These are phyloP conservation scores for Yamadazyma dushanensis DNA, from an alignment of 1,139 yeast species.

Conservation along the genomic window DNA sequence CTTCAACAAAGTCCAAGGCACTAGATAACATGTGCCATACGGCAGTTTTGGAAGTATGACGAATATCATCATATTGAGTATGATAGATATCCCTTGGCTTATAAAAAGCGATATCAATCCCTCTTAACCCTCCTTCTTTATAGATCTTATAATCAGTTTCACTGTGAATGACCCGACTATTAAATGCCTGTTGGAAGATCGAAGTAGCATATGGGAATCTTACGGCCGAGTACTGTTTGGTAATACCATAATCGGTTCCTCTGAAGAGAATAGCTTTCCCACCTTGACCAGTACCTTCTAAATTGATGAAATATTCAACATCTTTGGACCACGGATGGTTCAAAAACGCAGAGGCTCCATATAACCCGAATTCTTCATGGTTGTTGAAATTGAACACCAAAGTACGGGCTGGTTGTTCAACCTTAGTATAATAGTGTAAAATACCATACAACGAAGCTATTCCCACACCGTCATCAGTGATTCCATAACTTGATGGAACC, in stretches of 20 bases:
- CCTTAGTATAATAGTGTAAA: constrained; percentile 47
- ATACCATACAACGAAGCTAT: constrained; percentile 78
- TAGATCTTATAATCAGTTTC: constrained; percentile 87
- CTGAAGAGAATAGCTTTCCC: constrained; percentile 84
- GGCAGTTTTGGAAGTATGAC: constrained; percentile 61
- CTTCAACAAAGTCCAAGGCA: constrained; percentile 56
- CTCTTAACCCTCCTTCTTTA: constrained; percentile 65
- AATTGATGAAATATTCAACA: constrained; percentile 68
- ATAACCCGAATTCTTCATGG: constrained; percentile 85
- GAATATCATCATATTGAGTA: constrained; percentile 70
- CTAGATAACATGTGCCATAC: constrained; percentile 82
- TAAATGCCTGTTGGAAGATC: constrained; percentile 74
- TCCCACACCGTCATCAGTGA: constrained; percentile 96
- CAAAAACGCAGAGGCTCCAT: constrained; percentile 79
- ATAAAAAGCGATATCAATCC: constrained; percentile 66
- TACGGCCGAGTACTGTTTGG: constrained; percentile 44
- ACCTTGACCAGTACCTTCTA: constrained; percentile 97
- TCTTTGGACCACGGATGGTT: constrained; percentile 71
- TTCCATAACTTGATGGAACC: constrained; percentile 84
- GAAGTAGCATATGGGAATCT: constrained; percentile 79
- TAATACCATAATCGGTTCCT: constrained; percentile 73
- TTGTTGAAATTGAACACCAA: constrained; percentile 84
- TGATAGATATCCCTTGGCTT: constrained; percentile 81
- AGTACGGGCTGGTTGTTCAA: constrained; percentile 64
- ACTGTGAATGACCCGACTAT: constrained; percentile 67